Conservation (phyloP, 805 yeast genomes). For the Spathaspora hagerdaliae region DNA sequence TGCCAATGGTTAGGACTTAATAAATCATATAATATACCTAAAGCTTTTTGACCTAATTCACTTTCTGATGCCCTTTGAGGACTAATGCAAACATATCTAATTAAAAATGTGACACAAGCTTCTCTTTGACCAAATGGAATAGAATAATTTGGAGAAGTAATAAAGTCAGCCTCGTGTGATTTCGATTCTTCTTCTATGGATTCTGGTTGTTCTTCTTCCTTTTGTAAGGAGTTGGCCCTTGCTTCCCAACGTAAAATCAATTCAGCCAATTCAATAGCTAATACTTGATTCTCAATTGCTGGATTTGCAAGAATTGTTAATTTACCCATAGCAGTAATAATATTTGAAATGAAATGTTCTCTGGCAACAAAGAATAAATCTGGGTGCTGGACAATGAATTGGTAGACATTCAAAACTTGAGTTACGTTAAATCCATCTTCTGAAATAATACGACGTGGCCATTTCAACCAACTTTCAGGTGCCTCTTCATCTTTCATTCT, state of each 20-base stretch:
- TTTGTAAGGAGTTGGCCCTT: constrained; percentile 15
- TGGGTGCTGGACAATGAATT: constrained; percentile 81
- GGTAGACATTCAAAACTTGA: constrained; percentile 84
- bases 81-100: constrained; percentile 82
- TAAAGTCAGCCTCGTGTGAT: constrained; percentile 25
- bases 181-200: neutral
- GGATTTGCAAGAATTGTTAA: constrained; percentile 75
- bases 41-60: constrained; percentile 75
- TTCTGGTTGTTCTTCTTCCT: constrained; percentile 8
- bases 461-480: constrained; percentile 76
- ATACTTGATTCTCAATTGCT: constrained; percentile 71
- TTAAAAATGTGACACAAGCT: constrained; percentile 83
- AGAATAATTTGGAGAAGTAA: constrained; percentile 47
- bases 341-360: constrained; percentile 83
- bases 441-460: constrained; percentile 88
- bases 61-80: constrained; percentile 82
- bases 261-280: constrained; percentile 89
- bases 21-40: constrained; percentile 70
- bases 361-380: constrained; percentile 81
- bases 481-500: constrained; percentile 55
- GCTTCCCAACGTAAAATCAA: constrained; percentile 83
- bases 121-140: constrained; percentile 81
- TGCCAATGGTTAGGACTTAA: constrained; percentile 77
- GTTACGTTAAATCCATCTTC: constrained; percentile 86
- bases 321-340: constrained; percentile 90